Evolutionary conservation across 768 basidiomycete genomes (phyloP).

Genomic region (Boletus sp.): DNA sequence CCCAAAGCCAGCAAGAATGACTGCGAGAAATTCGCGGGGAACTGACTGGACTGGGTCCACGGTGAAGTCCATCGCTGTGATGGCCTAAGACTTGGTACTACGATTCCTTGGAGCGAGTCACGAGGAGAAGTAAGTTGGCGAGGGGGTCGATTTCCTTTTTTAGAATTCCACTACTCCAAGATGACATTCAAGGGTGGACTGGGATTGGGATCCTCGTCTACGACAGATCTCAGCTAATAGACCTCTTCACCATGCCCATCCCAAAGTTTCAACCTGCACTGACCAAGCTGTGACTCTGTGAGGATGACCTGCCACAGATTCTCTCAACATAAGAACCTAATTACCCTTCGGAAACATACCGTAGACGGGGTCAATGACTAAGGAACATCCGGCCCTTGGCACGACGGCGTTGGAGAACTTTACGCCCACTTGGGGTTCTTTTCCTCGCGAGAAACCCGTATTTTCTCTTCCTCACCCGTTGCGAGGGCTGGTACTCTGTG

Average conservation of each 20-base stretch:
- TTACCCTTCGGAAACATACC: constrained; percentile 9
- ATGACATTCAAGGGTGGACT: too few relatives aligned
- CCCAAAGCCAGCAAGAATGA: constrained; percentile 90
- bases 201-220: neutral
- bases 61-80: constrained; percentile 58
- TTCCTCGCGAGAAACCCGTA: constrained; percentile 86
- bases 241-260: neutral
- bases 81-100: neutral
- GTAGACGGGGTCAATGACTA: constrained; percentile 54
- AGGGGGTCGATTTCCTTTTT: constrained; percentile 20
- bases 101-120: neutral
- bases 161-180: constrained; percentile 1
- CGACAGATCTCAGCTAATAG: neutral
- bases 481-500: constrained; percentile 95
- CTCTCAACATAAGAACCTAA: neutral
- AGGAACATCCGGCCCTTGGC: constrained; percentile 77
- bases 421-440: constrained; percentile 64
- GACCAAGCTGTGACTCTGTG: neutral
- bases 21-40: constrained; percentile 79
- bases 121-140: neutral
- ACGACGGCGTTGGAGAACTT: constrained; percentile 64
- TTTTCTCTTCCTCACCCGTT: constrained; percentile 87
- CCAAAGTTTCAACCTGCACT: neutral
- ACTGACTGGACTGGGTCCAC: constrained; percentile 49
- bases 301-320: neutral